Evolutionary conservation across 106 monocot genomes (phyloP), one percentile per base, ranked within the genome.

Genomic region (Allium cepa): DNA sequence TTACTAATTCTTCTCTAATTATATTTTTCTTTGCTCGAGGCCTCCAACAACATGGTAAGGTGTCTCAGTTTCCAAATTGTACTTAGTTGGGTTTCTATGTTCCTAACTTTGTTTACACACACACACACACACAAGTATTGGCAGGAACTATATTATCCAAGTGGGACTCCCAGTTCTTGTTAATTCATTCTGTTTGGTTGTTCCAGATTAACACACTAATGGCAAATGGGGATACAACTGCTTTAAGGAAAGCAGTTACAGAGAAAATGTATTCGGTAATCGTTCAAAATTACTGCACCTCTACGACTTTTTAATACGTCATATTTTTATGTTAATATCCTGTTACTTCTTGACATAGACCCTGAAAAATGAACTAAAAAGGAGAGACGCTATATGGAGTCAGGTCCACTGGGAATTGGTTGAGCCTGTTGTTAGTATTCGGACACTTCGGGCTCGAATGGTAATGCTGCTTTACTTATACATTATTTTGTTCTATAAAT

Each of bases 201-300:
- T 78, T 83, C 61, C 77, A 99, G 99, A 87, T 99, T 59, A 99
- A 99, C 62, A 78, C 77, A 15, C 58, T 81, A 55, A 73, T 93
- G 74, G 89, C 90, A 56, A 68, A 78, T 45, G 92, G 99, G 55
- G 92, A 90, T 76, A 81, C 76, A 72, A 75, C 86, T 77, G 72
- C 81, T 69, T 78, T 99, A 75, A 87, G 99, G 57, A 99, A 99
- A 78, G 56, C 75, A 15, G 84, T 81, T 46, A 99, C 99, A 17
- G 99, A 90, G 70, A 92, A 87, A 61, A 99, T 99, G 99, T 93
- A 90, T 68, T 99, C 99, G 17, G 99, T 99, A 83, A 36, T 36
- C 4, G 5, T 36, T 36, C 36, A 36, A 36, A 36, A 36, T 36
- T 36, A 36, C 36, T 36, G 36, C 36, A 36, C 36, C 36, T 36